Conservation (phyloP, 129 eudicot species). For the Smallanthus sonchifolius region DNA sequence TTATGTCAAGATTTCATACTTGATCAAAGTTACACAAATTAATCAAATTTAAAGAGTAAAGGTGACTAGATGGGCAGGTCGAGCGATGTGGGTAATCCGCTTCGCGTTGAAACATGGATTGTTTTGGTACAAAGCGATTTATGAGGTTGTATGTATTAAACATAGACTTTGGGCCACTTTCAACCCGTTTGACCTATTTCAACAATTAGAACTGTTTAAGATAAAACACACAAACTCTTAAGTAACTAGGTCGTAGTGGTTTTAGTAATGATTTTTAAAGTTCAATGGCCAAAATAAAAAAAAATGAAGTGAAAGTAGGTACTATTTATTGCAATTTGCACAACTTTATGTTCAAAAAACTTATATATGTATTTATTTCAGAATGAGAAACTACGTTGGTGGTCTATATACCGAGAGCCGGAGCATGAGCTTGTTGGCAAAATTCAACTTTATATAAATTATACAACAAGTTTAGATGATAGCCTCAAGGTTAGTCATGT, state of each 20-base stretch:
- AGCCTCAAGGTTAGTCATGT: conserved; percentile 57
- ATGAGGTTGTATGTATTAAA: not conserved
- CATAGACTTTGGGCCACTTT: conserved; percentile 10
- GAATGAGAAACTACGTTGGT: conserved; percentile 84
- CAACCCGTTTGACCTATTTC: not conserved
- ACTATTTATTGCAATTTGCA: not conserved
- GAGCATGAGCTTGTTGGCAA: conserved; percentile 85
- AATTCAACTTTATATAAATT: conserved; percentile 60
- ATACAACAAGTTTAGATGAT: conserved; percentile 66
- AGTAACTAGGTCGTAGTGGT: not conserved
- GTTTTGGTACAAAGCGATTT: not conserved
- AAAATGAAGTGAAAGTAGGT: not conserved
- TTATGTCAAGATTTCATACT: not conserved
- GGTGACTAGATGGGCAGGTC: not conserved
- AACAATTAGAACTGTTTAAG: not conserved
- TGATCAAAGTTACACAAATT: not conserved
- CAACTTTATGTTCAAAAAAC: not conserved
- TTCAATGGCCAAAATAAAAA: not conserved
- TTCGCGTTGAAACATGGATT: not conserved
- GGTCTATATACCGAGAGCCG: conserved; percentile 80
- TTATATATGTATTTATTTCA: conserved; percentile 21
- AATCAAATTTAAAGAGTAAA: not conserved
- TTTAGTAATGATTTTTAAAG: not conserved
- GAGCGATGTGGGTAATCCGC: not conserved
- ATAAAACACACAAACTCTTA: not conserved